A percentile compares a stretch with the other conserved stretches of the same genome.
Conservation (phyloP, 192 early-diverging fungal genomes). For the Mortierella antarctica region DNA sequence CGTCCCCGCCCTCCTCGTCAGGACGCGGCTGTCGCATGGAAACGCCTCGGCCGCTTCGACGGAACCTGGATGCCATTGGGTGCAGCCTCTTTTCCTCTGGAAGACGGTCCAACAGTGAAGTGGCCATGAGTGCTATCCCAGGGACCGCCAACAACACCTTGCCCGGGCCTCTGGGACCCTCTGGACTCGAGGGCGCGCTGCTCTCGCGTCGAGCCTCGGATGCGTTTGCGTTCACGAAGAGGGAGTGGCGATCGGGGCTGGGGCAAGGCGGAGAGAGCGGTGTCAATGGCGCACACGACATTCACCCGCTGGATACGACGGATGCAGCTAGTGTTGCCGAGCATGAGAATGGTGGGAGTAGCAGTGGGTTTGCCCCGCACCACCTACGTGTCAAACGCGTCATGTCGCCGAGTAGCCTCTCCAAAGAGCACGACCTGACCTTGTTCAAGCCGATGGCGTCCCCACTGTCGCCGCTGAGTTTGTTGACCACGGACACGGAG, state of each 20-base stretch:
- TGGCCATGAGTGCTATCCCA: constrained; percentile 1
- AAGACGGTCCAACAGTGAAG: constrained; percentile 36
- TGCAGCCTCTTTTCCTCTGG: constrained; percentile 18
- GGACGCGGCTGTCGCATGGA: constrained; percentile 24
- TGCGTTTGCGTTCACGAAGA: constrained; percentile 17
- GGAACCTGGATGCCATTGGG: constrained; percentile 19
- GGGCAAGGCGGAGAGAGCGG: constrained; percentile 6
- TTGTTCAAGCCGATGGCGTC: constrained; percentile 12
- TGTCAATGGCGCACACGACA: constrained; percentile 5
- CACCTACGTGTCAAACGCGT: constrained; percentile 15
- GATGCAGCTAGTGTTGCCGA: neutral
- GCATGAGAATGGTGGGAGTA: neutral
- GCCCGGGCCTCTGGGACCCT: neutral
- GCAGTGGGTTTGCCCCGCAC: neutral
- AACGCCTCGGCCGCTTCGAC: constrained; percentile 24
- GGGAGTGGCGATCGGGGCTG: constrained; percentile 31
- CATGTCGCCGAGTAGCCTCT: constrained; percentile 25
- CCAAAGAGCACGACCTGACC: constrained; percentile 6
- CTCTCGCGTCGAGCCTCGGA: constrained; percentile 33
- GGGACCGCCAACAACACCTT: neutral
- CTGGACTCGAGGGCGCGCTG: constrained; percentile 3
- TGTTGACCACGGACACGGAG: constrained; percentile 30
- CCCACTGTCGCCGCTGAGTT: constrained; percentile 28
- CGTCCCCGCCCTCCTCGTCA: neutral
- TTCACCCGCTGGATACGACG: constrained; percentile 38